Evolutionary conservation across 768 basidiomycete genomes (phyloP), one percentile per base, ranked within the genome.

Genomic region (Lactarius pseudohatsudake): DNA sequence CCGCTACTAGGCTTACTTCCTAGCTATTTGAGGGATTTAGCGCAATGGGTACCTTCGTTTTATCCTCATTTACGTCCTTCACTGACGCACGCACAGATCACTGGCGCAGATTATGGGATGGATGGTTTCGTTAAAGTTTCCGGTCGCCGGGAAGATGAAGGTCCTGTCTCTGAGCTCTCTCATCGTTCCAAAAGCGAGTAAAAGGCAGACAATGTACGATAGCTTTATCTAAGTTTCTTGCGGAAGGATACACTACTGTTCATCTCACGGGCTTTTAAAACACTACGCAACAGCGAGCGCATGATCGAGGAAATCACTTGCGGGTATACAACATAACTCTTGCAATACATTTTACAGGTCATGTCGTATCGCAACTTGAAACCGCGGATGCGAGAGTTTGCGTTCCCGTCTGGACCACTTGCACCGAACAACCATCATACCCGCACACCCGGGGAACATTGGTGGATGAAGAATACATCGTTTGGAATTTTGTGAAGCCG

Each of bases 41-140:
- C 79, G 9, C 90, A 93, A 79, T 89, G 87, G 87, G 92, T 92
- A 72, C 69, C 77, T 71, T 10, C 20, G 2, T 13, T 45, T 61
- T 30, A 43, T 28, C 11, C 57, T 50, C 9, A 16, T 55, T 53
- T 36, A 1, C 2, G 11, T 22, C 15, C 36, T 38, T 36, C 16
- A 6, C 22, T 41, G 18, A 54, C 9, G 4, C 28, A 36, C 28
- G 22, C 65, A 20, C 62, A 94, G 92, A 61, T 87, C 30, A 78
- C 89, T 7, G 77, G 82, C 56, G 90, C 92, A 30, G 90, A 94
- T 76, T 82, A 84, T 72, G 80, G 85, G 36, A 89, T 94, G 92
- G 71, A 80, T 64, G 78, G 79, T 47, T 93, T 93, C 72, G 78
- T 80, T 16, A 93, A 93, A 53, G 59, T 64, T n/a, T 64, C 70